phyloP scores from a whole-genome alignment of 306 rosid genomes.

The Pyrus communis region DNA sequence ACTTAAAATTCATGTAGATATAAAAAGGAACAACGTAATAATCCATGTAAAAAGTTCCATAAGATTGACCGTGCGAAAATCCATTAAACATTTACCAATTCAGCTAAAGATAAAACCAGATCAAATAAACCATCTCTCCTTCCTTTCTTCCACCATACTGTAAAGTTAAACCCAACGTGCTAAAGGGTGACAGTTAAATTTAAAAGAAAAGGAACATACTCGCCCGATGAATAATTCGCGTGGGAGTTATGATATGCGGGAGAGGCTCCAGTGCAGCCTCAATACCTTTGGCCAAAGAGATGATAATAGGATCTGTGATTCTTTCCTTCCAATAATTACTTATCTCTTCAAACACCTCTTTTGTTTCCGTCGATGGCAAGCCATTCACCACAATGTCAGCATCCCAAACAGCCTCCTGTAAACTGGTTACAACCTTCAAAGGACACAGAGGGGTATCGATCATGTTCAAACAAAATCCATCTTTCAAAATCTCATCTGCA shows the following conservation, averaged over 20 bases:
- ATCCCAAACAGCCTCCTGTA: slow-evolving; percentile 99
- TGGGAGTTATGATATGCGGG: slow-evolving; percentile 86
- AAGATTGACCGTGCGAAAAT: no score
- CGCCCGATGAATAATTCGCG: slow-evolving; percentile 75
- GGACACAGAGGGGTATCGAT: slow-evolving; percentile 88
- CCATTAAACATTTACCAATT: no score
- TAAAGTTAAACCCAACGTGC: slow-evolving; percentile 2
- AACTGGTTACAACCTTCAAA: slow-evolving; percentile 79
- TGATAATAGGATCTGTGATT: slow-evolving; percentile 68
- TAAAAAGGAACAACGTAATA: background rate
- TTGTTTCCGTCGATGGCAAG: slow-evolving; percentile 84
- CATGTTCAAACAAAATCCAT: slow-evolving; percentile 93
- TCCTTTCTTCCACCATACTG: background rate
- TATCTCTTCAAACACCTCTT: slow-evolving; percentile 81
- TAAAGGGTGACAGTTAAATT: background rate
- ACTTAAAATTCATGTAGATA: background rate
- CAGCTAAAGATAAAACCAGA: no score
- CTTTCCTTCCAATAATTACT: slow-evolving; percentile 87
- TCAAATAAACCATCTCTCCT: background rate
- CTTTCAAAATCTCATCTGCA: slow-evolving; percentile 89
- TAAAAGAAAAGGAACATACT: slow-evolving; percentile 42
- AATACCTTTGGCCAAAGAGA: slow-evolving; percentile 79
- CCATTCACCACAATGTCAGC: slow-evolving; percentile 96
- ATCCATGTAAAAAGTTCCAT: background rate
- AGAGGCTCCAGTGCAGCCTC: slow-evolving; percentile 83